Evolutionary conservation across 495 filamentous ascomycete genomes (phyloP).

Genomic region (Xanthoparmelia taractica): DNA sequence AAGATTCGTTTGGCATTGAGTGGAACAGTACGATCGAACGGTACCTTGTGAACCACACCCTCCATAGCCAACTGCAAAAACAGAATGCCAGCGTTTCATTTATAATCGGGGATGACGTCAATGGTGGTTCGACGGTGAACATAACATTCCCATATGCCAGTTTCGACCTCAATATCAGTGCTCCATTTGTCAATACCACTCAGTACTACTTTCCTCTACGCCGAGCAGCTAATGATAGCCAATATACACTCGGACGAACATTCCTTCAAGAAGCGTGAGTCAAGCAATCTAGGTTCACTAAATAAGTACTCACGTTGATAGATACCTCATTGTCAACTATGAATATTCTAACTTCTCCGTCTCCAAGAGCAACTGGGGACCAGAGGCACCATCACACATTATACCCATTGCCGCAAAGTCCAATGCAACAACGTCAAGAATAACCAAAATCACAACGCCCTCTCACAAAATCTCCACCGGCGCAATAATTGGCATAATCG

Average conservation of each 20-base stretch:
- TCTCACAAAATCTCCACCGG: slow-evolving; percentile 18
- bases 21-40: slow-evolving; percentile 39
- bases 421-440: slow-evolving; percentile 10
- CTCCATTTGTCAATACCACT: slow-evolving; percentile 34
- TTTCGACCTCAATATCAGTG: slow-evolving; percentile 43
- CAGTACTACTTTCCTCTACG: slow-evolving; percentile 47
- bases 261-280: slow-evolving; percentile 50
- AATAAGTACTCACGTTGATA: slow-evolving; percentile 10
- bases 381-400: slow-evolving; percentile 15
- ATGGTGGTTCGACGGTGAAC: slow-evolving; percentile 38
- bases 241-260: slow-evolving; percentile 48
- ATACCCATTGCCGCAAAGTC: slow-evolving; percentile 20
- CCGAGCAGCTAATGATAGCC: slow-evolving; percentile 40
- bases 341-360: slow-evolving; percentile 26
- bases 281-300: neutral
- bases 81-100: slow-evolving; percentile 46
- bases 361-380: slow-evolving; percentile 20
- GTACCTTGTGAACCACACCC: slow-evolving; percentile 46
- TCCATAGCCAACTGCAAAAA: slow-evolving; percentile 38
- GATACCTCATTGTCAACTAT: slow-evolving; percentile 29
- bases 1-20: slow-evolving; percentile 44
- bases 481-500: slow-evolving; percentile 19
- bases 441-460: neutral
- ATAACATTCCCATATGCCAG: slow-evolving; percentile 47
- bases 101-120: slow-evolving; percentile 37